Percentiles rank a stretch among this genome's conserved stretches.
phyloP scores from a whole-genome alignment of 2,329 filamentous ascomycete species.

The Talaromyces amestolkiae region DNA sequence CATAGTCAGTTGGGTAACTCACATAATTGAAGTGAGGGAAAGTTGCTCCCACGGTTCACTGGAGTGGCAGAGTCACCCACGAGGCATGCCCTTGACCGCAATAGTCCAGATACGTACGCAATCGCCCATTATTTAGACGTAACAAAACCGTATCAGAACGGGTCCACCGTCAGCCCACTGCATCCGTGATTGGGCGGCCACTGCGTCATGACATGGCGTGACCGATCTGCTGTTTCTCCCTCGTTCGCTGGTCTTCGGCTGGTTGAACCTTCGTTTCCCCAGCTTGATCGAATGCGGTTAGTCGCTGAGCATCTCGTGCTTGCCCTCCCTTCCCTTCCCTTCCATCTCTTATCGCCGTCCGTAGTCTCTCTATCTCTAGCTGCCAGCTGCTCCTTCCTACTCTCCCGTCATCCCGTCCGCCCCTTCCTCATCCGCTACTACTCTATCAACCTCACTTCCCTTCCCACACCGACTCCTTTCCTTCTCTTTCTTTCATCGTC shows the following conservation, averaged over 20 bases:
- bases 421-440: constrained; percentile 18
- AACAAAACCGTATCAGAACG: constrained; percentile 22
- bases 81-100: constrained; percentile 10
- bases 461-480: constrained; percentile 18
- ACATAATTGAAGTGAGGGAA: constrained; percentile 1
- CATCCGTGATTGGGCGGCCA: constrained; percentile 20
- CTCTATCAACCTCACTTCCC: constrained; percentile 9
- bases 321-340: constrained; percentile 4
- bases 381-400: constrained; percentile 19
- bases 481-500: constrained; percentile 20
- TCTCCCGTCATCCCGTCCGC: constrained; percentile 23
- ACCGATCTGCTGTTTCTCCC: constrained; percentile 22
- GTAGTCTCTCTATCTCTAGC: not conserved
- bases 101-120: constrained; percentile 18
- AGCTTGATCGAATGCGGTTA: constrained; percentile 13
- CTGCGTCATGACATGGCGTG: constrained; percentile 18
- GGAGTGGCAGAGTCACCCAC: constrained; percentile 3
- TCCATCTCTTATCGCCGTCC: constrained; percentile 15
- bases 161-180: constrained; percentile 13
- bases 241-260: constrained; percentile 26
- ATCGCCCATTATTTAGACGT: constrained; percentile 9
- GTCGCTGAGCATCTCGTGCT: constrained; percentile 20
- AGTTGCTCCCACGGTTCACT: not conserved
- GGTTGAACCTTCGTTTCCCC: constrained; percentile 8
- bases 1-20: not conserved